phyloP scores from a whole-genome alignment of 345 rosid genomes.

The Physaria fendleri region DNA sequence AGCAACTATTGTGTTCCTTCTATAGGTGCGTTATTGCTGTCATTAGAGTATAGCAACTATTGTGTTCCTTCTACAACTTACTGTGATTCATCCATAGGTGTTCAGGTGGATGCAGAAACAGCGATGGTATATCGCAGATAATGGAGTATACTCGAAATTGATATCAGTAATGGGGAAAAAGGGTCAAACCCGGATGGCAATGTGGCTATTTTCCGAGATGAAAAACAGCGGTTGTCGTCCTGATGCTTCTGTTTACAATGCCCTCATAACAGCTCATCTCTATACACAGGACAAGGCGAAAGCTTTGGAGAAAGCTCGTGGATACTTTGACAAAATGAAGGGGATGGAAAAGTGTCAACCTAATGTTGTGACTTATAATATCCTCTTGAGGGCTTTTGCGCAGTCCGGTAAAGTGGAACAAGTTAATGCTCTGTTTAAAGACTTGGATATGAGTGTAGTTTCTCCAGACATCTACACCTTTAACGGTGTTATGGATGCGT shows the following conservation, averaged over 20 bases:
- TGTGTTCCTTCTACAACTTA: not conserved
- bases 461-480: slow-evolving; percentile 71
- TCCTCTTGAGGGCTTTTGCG: slow-evolving; percentile 84
- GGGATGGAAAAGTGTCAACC: slow-evolving; percentile 74
- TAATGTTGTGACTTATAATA: slow-evolving; percentile 79
- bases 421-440: slow-evolving; percentile 70
- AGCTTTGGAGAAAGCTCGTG: slow-evolving; percentile 70
- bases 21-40: not conserved
- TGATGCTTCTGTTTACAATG: slow-evolving; percentile 81
- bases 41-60: not conserved
- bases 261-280: slow-evolving; percentile 85
- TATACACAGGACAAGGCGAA: slow-evolving; percentile 73
- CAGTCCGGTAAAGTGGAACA: slow-evolving; percentile 64
- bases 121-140: slow-evolving; percentile 82
- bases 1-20: no score
- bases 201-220: slow-evolving; percentile 99
- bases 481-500: slow-evolving; percentile 94
- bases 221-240: slow-evolving; percentile 91
- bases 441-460: slow-evolving; percentile 50
- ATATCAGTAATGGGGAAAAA: slow-evolving; percentile 83
- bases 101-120: slow-evolving; percentile 99
- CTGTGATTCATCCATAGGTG: slow-evolving; percentile 41
- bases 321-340: slow-evolving; percentile 81
- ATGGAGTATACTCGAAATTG: slow-evolving; percentile 75
- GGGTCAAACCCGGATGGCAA: slow-evolving; percentile 88